Evolutionary conservation across 2,329 filamentous ascomycete genomes (phyloP), one percentile per base, ranked within the genome.

Genomic region (Venturia pyrina): DNA sequence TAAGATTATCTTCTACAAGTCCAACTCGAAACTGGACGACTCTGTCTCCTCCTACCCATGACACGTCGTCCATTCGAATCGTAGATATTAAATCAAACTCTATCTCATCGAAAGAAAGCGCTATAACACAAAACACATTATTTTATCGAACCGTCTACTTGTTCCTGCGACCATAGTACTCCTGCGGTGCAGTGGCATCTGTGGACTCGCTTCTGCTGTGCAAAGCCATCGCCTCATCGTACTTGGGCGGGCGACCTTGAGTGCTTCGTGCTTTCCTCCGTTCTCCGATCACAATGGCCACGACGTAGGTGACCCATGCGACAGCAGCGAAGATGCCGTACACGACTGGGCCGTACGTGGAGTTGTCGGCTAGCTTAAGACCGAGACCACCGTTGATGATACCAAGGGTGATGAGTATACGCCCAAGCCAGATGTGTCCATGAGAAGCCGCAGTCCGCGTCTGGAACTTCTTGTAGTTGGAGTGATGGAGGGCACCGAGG

Each of bases 321-420:
- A 82, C 64, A 2, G 75, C 83, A 43, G 81, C 81, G 62, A 83
- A 72, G 8, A 83, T 78, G 2, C 76, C 75, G 68, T 84, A 85
- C 0, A 76, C 81, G 68, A 84, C 81, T 7, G 78, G 73, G n/a
- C 74, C 74, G 28, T 73, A 69, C 5, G 68, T 71, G 59, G 75
- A 77, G 43, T 76, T 73, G 28, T 78, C 75, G 2, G 81, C 79
- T 21, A 83, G 73, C 66, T 75, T 73, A 46, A 85, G 77, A 0
- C 83, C 83, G 0, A 85, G 72, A 0, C 83, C 83, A n/a, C 81
- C 83, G 70, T 85, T 85, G 71, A 85, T 76, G 66, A 85, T 81
- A 3, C 81, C 83, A 0, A 85, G 73, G 0, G 78, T 75, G 15
- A 86, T 78, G 28, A 80, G 75, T 37, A 76, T 69, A 5, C 83